Base-by-base conservation (phyloP, 345 rosid species). In the Eucalyptus grandis region DNA sequence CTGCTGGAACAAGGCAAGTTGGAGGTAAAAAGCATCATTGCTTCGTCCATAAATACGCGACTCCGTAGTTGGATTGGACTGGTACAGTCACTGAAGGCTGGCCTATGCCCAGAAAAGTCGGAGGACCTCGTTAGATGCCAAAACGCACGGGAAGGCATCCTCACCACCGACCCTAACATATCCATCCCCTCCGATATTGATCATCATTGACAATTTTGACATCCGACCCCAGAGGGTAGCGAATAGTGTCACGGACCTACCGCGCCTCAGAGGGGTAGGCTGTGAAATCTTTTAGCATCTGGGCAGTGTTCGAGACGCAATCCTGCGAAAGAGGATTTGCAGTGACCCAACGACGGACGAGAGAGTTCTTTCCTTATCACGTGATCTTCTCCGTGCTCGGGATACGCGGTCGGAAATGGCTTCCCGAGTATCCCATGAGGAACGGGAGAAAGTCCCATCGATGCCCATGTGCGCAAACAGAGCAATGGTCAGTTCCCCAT, bases 1-100 rank as follows among this genome's bases (percentile, higher is more conserved):
- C 27, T 37, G 83, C 27, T 40, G 24, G 83, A 37, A 81, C 88
- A 83, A 89, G 88, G 93, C 92, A 90, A 91, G 92, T 92, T 92
- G 91, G 91, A 88, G 88, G 87, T 83, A 47, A 53, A 19, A 53
- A n/a, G 53, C 14, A 86, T n/a, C 30, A 49, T 47, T 88, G 54
- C 44, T 67, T 51, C 56, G 50, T 31, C 49, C 82, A 19, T 24
- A 19, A 19, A 81, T 53, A 53, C 58, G 58, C 58, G 58, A 53
- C 58, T 53, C 58, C 58, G 58, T 53, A 53, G 56, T 14, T 26
- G 67, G 77, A 58, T 72, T 17, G 27, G 88, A 56, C 62, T 56
- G 62, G 49, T 30, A 62, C 26, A 30, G 82, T 82, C 80, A 51
- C 60, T 14, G 86, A 21, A 40, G 47, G 83, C 83, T 77, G 83